Percentiles rank a stretch among this genome's conserved stretches.
These are phyloP conservation scores for Neonectria sp. DNA, from an alignment of 2,329 filamentous ascomycete genomes.

Conservation along the genomic window DNA sequence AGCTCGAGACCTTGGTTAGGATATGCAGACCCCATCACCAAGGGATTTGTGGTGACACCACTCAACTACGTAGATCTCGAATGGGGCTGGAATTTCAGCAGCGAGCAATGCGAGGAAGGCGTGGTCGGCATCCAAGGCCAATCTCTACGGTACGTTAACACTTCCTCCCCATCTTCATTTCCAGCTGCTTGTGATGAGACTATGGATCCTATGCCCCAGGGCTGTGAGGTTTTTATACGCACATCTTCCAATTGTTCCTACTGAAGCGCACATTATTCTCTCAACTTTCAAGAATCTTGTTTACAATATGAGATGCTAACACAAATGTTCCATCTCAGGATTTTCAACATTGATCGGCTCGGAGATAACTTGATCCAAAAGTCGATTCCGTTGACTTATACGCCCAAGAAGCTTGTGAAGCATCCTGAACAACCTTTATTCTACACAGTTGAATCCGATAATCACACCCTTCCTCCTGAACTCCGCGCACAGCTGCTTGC, in stretches of 20 bases:
- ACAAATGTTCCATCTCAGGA: constrained; percentile 64
- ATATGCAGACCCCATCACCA: constrained; percentile 89
- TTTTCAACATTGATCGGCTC: constrained; percentile 91
- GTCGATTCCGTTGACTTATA: constrained; percentile 89
- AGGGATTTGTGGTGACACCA: constrained; percentile 92
- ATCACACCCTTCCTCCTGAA: constrained; percentile 88
- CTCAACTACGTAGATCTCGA: constrained; percentile 90
- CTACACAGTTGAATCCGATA: constrained; percentile 95
- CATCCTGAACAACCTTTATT: constrained; percentile 92
- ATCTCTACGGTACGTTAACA: constrained; percentile 79
- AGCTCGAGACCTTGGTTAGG: constrained; percentile 97
- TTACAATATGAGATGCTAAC: constrained; percentile 51
- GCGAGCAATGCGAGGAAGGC: constrained; percentile 92
- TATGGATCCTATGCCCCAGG: constrained; percentile 67
- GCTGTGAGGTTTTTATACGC: constrained; percentile 70
- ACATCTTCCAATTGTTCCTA: constrained; percentile 94
- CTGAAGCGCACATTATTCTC: constrained; percentile 70
- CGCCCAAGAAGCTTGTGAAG: constrained; percentile 87
- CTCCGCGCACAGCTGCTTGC: constrained; percentile 81
- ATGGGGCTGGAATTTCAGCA: constrained; percentile 97
- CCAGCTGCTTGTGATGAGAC: constrained; percentile 74
- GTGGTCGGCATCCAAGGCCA: constrained; percentile 95
- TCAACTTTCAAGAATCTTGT: constrained; percentile 33
- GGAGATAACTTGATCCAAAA: constrained; percentile 90
- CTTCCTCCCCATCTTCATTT: constrained; percentile 52